Evolutionary conservation across 2,329 filamentous ascomycete species (phyloP).

Genomic region (Pseudogymnoascus sp.): DNA sequence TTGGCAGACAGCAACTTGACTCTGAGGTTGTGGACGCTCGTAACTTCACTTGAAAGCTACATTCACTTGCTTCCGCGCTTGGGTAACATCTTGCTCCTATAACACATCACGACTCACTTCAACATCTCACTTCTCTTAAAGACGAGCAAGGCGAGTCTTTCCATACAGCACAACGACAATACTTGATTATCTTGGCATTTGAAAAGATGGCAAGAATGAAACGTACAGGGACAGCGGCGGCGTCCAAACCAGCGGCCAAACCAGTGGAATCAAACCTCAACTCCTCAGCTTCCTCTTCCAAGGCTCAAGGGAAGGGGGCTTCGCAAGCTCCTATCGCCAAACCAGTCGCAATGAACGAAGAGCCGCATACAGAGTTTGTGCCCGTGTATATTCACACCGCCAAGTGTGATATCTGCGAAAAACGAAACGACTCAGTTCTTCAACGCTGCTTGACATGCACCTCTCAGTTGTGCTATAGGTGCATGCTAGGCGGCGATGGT

Average conservation of each 20-base stretch:
- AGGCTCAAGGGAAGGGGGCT: neutral
- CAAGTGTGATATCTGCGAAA: conserved; percentile 8
- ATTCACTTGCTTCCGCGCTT: neutral
- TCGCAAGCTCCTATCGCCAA: neutral
- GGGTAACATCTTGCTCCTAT: neutral
- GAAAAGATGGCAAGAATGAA: neutral
- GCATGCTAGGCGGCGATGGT: neutral
- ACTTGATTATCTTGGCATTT: neutral
- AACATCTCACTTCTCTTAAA: neutral
- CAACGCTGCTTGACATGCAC: conserved; percentile 5
- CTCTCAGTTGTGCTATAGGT: neutral
- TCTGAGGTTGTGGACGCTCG: neutral
- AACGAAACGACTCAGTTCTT: neutral
- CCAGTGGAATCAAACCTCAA: neutral
- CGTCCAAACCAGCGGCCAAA: neutral
- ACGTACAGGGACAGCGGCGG: neutral
- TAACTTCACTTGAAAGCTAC: neutral
- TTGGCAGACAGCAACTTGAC: neutral
- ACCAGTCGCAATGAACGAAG: neutral
- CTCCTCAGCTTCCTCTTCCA: neutral
- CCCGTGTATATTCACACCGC: conserved; percentile 9
- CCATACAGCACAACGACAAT: neutral
- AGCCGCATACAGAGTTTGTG: neutral
- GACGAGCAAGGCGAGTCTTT: neutral
- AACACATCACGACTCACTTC: neutral